Evolutionary conservation across 257 asterid genomes (phyloP).

Genomic region (Vinca minor): DNA sequence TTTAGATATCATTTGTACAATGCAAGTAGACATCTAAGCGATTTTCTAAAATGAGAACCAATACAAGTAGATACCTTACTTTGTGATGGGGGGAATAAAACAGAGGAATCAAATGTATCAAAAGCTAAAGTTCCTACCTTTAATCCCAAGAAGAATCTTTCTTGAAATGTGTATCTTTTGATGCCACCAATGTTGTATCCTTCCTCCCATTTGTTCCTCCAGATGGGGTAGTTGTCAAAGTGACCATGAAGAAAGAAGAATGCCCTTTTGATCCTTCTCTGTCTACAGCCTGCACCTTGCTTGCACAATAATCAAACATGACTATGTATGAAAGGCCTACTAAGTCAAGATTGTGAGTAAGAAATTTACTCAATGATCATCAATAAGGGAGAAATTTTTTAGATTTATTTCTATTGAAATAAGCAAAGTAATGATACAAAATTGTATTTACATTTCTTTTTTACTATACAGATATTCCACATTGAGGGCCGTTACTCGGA

Average conservation of each 20-base stretch:
- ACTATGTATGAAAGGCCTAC: not conserved
- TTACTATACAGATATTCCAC: conserved; percentile 15
- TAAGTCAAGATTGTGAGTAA: not conserved
- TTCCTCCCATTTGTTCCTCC: not conserved
- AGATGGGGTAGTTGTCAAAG: no score
- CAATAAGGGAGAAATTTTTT: not conserved
- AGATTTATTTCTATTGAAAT: no score
- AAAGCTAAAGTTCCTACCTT: not conserved
- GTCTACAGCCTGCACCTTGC: not conserved
- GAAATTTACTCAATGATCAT: not conserved
- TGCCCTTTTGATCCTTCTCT: not conserved
- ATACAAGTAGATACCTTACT: no score
- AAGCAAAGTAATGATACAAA: not conserved
- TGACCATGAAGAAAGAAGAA: not conserved
- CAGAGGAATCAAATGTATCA: not conserved
- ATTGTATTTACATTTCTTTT: conserved; percentile 5
- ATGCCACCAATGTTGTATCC: not conserved
- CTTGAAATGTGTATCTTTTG: not conserved
- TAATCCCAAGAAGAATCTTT: not conserved
- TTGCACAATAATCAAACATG: not conserved
- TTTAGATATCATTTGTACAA: no score
- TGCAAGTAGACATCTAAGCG: no score
- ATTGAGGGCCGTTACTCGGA: no score
- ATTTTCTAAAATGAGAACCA: no score
- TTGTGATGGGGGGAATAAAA: not conserved